Evolutionary conservation across 768 basidiomycete genomes (phyloP).

Genomic region (Asterophora lycoperdoides): DNA sequence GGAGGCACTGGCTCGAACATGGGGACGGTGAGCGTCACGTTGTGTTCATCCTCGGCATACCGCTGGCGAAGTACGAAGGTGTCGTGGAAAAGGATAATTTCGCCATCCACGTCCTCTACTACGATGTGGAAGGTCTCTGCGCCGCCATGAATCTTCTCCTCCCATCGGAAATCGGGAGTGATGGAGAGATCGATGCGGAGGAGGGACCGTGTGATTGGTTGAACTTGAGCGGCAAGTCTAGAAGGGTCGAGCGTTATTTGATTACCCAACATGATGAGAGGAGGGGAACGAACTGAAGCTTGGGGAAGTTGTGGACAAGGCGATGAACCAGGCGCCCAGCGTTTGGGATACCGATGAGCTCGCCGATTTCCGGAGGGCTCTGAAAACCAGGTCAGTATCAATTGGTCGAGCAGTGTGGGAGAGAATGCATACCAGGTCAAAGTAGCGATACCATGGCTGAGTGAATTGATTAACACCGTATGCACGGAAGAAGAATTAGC

Average conservation of each 20-base stretch:
- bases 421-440: constrained; percentile 59
- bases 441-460: constrained; percentile 67
- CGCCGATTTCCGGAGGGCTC: constrained; percentile 88
- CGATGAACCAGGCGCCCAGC: constrained; percentile 90
- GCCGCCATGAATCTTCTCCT: constrained; percentile 85
- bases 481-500: neutral
- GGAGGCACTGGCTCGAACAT: constrained; percentile 98
- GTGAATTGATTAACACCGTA: neutral
- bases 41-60: constrained; percentile 92
- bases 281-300: constrained; percentile 62
- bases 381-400: constrained; percentile 19
- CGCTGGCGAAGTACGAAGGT: constrained; percentile 87
- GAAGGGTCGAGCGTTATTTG: neutral
- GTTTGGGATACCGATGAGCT: constrained; percentile 90
- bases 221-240: constrained; percentile 91
- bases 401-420: neutral
- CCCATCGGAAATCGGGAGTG: constrained; percentile 98
- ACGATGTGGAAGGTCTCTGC: constrained; percentile 91
- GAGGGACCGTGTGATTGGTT: constrained; percentile 92
- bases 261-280: neutral
- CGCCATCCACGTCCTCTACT: constrained; percentile 97
- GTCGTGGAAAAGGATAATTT: constrained; percentile 94
- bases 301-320: constrained; percentile 95
- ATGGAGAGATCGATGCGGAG: constrained; percentile 92
- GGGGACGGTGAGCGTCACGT: constrained; percentile 89